Base-by-base conservation (phyloP, 306 rosid genomes). In the Trifolium subterraneum region DNA sequence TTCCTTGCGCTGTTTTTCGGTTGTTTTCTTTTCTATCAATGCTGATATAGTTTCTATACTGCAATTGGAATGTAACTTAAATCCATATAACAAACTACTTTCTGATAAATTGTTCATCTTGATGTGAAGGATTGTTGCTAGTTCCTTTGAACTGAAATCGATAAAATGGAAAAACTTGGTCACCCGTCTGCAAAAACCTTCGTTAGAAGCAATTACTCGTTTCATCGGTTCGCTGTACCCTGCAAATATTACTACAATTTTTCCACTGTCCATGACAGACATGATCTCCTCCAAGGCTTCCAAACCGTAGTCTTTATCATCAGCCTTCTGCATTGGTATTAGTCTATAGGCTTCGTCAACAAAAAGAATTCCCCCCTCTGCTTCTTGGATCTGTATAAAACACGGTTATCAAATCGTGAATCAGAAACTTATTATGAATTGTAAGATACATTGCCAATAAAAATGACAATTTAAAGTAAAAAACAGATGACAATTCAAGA, bases 201-300 rank as follows among this genome's bases (percentile, higher is more conserved):
- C 99, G 1, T 95, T 95, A 0, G 99, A 95, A 65, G 78, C 75
- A 7, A 95, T 95, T 42, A 95, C 97, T 14, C 98, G 90, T 71
- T 95, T 86, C 99, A 95, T 95, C 10, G 98, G 99, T 62, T 92
- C 93, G 0, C 87, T 81, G 79, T 95, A 92, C 13, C 99, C 99
- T 2, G 99, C 97, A 79, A 95, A 95, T 82, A 95, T 92, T 62
- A 95, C 97, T 10, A 88, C 96, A 33, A 95, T 60, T 66, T 95
- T 92, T 72, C 98, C 98, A 80, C 89, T 81, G 84, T 95, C 99
- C 99, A 95, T 95, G 69, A 95, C 92, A 63, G 98, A 95, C 99
- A 95, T 92, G 62, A 95, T 92, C 87, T 95, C 99, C 87, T 95
- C 99, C 71, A 95, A 73, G 63, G 99, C 98, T 83, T 95, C 99